These are phyloP conservation scores for Kodamaea hsintzibuensis DNA, from an alignment of 805 yeast genomes.

Conservation along the genomic window DNA sequence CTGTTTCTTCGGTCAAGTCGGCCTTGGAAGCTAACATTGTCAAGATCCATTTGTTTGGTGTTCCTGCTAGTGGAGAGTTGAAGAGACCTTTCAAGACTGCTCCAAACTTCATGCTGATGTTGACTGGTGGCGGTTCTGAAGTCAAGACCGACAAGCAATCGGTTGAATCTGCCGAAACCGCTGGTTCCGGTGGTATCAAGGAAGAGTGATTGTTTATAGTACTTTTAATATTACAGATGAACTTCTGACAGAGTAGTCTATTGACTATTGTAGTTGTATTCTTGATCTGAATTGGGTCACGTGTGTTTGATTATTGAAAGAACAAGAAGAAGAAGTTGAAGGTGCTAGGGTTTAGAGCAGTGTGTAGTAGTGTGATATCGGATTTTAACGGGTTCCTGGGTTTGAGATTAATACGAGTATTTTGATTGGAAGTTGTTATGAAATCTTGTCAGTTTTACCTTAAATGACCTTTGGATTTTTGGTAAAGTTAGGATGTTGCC, in stretches of 20 bases:
- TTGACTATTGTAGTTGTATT: neutral
- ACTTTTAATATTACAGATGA: constrained; percentile 2
- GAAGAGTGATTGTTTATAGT: constrained; percentile 55
- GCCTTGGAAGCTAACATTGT: constrained; percentile 90
- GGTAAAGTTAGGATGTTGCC: too few species aligned
- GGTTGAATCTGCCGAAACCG: constrained; percentile 77
- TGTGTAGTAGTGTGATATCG: too few species aligned
- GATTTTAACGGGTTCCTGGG: too few species aligned
- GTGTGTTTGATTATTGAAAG: too few species aligned
- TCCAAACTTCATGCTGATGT: constrained; percentile 49
- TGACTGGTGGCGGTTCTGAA: constrained; percentile 60
- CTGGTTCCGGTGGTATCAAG: constrained; percentile 87
- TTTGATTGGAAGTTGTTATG: too few species aligned
- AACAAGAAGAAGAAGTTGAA: too few species aligned
- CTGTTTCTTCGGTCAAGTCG: constrained; percentile 84
- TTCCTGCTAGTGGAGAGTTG: constrained; percentile 82
- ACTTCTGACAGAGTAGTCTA: constrained; percentile 13
- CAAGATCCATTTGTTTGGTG: constrained; percentile 83
- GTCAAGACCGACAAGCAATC: constrained; percentile 85
- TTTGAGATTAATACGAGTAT: too few species aligned
- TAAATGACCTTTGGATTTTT: too few species aligned
- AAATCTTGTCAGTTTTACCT: too few species aligned
- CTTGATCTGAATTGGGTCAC: neutral
- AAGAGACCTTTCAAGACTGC: constrained; percentile 96
- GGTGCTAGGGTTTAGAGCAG: too few species aligned